Conservation (phyloP, 2,329 filamentous ascomycete genomes). For the Penicillium sp. region DNA sequence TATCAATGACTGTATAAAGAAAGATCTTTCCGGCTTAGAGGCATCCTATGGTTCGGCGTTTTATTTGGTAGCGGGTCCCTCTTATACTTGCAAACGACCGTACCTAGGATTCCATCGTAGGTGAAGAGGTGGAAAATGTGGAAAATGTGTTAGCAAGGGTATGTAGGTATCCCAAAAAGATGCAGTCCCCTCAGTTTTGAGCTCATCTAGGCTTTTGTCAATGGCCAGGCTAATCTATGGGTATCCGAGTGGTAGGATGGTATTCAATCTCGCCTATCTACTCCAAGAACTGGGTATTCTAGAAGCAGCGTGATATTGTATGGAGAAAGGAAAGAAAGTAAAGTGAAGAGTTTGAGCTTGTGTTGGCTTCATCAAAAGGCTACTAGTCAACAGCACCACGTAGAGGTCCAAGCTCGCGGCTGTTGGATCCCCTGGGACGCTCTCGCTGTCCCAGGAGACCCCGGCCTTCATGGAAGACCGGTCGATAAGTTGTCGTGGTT, state of each 20-base stretch:
- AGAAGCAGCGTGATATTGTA: neutral
- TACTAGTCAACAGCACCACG: conserved; percentile 7
- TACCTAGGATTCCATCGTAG: too few relatives aligned
- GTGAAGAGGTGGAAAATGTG: too few relatives aligned
- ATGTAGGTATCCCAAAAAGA: too few relatives aligned
- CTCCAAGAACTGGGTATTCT: neutral
- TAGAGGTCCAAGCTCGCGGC: conserved; percentile 2
- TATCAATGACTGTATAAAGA: too few relatives aligned
- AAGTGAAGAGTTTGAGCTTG: neutral
- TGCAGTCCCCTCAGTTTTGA: too few relatives aligned
- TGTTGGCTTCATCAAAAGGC: conserved; percentile 3
- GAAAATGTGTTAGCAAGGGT: too few relatives aligned
- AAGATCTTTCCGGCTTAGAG: too few relatives aligned
- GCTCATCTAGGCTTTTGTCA: too few relatives aligned
- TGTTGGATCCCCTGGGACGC: neutral
- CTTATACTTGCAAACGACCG: too few relatives aligned
- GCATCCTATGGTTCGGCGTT: too few relatives aligned
- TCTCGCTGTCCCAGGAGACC: neutral
- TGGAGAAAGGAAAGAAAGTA: neutral
- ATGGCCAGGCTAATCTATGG: too few relatives aligned
- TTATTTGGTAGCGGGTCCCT: too few relatives aligned
- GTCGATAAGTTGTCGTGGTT: neutral
- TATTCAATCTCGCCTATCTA: neutral
- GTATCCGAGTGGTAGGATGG: neutral
- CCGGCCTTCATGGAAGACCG: neutral